Evolutionary conservation across 2,329 filamentous ascomycete species (phyloP).

Genomic region (Pseudogymnoascus sp.): DNA sequence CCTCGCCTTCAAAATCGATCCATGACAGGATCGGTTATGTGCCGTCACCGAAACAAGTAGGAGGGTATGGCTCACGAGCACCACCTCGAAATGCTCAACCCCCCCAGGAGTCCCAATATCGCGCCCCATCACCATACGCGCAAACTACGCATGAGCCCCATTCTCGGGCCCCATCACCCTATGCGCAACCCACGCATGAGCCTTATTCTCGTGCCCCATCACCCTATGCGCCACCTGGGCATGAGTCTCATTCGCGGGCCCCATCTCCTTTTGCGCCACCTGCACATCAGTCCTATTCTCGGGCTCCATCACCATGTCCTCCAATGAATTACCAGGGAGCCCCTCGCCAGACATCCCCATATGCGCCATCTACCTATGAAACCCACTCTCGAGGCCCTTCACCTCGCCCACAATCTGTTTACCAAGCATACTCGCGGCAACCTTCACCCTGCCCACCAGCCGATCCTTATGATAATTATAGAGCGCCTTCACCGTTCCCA

Average conservation of each 20-base stretch:
- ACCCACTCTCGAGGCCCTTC: constrained; percentile 31
- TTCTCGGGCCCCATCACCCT: constrained; percentile 33
- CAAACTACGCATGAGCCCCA: constrained; percentile 19
- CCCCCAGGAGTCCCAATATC: not conserved
- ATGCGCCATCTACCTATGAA: constrained; percentile 22
- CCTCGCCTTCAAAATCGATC: constrained; percentile 19
- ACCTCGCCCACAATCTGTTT: constrained; percentile 22
- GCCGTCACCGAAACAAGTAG: constrained; percentile 22
- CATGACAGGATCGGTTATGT: constrained; percentile 19
- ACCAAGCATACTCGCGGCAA: constrained; percentile 27
- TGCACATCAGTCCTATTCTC: constrained; percentile 22
- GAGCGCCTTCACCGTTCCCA: constrained; percentile 27
- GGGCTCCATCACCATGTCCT: constrained; percentile 25
- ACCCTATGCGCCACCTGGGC: constrained; percentile 24
- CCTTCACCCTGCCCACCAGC: constrained; percentile 29
- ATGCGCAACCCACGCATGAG: constrained; percentile 23
- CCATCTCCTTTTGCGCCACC: constrained; percentile 30
- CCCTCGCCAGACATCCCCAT: not conserved
- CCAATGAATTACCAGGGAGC: constrained; percentile 19
- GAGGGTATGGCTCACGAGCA: constrained; percentile 27
- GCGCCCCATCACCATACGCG: not conserved
- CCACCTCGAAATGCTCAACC: constrained; percentile 30
- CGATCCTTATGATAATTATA: constrained; percentile 27
- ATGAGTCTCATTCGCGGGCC: constrained; percentile 26
- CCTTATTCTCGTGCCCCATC: constrained; percentile 30